These are phyloP conservation scores for Osmanthus fragrans DNA, from an alignment of 257 asterid species.

Conservation along the genomic window DNA sequence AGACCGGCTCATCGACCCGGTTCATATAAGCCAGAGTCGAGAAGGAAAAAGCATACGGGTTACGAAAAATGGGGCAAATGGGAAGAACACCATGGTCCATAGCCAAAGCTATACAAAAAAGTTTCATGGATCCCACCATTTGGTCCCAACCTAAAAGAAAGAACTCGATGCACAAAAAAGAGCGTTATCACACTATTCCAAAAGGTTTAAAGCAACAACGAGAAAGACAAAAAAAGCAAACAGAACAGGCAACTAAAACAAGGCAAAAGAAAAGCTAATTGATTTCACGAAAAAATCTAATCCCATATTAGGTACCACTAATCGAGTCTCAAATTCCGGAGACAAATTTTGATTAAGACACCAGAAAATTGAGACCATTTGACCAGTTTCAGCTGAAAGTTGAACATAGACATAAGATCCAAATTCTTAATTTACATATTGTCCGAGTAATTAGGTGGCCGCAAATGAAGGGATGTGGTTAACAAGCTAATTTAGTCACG, in stretches of 20 bases:
- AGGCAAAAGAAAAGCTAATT: conserved; percentile 19
- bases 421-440: background rate
- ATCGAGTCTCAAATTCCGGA: background rate
- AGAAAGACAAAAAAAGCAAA: background rate
- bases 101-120: conserved; percentile 20
- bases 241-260: conserved; percentile 17
- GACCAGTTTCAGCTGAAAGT: conserved; percentile 1
- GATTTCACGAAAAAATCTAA: conserved; percentile 17
- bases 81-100: conserved; percentile 21
- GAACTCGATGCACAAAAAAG: conserved; percentile 19
- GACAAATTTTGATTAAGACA: background rate
- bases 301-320: background rate
- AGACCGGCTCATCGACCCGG: background rate
- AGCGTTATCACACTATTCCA: conserved; percentile 28
- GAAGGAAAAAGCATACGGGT: background rate
- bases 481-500: conserved; percentile 13
- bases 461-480: too few relatives aligned
- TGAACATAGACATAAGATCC: too few relatives aligned
- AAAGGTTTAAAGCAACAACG: conserved; percentile 19
- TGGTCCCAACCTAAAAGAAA: conserved; percentile 34
- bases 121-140: conserved; percentile 39
- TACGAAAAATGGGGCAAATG: conserved; percentile 17
- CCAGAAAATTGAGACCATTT: background rate
- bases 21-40: background rate
- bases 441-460: background rate